A percentile compares a stretch with the other conserved stretches of the same genome.
phyloP scores from a whole-genome alignment of 441 rosid species.

The Breynia disticha region DNA sequence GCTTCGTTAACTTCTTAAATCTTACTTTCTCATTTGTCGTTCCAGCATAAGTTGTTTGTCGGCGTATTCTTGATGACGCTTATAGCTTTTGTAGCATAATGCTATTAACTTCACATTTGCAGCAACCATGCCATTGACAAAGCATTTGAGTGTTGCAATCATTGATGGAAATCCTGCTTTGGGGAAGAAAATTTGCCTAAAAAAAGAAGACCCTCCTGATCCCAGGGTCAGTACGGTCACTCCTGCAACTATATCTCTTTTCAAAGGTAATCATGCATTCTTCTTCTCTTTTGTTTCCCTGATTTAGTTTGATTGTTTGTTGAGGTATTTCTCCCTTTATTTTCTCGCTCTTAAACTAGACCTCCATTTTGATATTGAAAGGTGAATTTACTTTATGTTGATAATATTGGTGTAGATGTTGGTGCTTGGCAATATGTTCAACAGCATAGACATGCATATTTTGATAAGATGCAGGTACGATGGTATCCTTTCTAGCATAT shows the following conservation, averaged over 20 bases:
- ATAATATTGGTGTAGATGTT: conserved; percentile 35
- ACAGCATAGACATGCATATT: conserved; percentile 78
- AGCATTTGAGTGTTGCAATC: conserved; percentile 78
- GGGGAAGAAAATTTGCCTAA: conserved; percentile 34
- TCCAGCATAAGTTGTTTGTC: conserved; percentile 1
- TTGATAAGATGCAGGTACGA: conserved; percentile 86
- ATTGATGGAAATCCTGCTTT: conserved; percentile 82
- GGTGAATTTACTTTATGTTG: neutral
- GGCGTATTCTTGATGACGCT: conserved; percentile 5
- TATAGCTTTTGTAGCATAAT: neutral
- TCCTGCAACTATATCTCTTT: conserved; percentile 67
- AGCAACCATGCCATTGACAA: conserved; percentile 82
- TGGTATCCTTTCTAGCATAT: neutral
- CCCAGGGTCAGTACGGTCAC: conserved; percentile 92
- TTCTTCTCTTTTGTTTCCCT: too few species aligned
- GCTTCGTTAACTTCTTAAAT: neutral
- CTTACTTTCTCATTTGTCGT: neutral
- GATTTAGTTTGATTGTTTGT: neutral
- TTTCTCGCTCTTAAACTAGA: neutral
- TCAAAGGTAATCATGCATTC: conserved; percentile 48
- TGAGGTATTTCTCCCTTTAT: neutral
- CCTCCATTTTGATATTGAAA: neutral
- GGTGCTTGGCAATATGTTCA: conserved; percentile 89
- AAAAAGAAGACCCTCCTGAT: conserved; percentile 72
- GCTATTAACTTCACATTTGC: conserved; percentile 25